Conservation (phyloP, 1,284 basidiomycete species). For the Cryptococcus jaspeensis region DNA sequence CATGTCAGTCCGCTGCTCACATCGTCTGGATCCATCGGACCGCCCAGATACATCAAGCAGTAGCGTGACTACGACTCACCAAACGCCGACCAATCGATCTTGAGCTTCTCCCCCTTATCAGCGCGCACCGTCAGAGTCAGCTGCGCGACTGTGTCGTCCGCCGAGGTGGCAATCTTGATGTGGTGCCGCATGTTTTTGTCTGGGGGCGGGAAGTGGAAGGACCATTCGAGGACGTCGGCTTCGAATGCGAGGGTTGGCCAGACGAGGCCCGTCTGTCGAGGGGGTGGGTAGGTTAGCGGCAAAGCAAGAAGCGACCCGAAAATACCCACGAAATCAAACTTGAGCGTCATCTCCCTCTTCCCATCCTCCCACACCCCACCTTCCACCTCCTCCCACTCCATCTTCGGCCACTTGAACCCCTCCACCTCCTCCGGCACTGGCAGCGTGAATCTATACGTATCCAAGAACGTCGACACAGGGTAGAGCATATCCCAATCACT, state of each 20-base stretch:
- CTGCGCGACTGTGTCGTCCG: constrained; percentile 36
- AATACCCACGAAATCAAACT: constrained; percentile 71
- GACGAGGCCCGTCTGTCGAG: constrained; percentile 33
- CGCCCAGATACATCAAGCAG: background rate
- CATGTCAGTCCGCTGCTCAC: background rate
- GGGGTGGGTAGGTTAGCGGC: constrained; percentile 1
- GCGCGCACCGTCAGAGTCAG: constrained; percentile 36
- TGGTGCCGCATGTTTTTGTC: constrained; percentile 75
- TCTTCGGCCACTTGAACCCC: constrained; percentile 41
- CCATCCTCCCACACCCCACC: constrained; percentile 54
- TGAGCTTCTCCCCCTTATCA: constrained; percentile 26
- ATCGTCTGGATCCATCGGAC: background rate
- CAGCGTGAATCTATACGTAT: constrained; percentile 40
- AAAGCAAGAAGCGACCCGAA: background rate
- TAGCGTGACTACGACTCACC: constrained; percentile 27
- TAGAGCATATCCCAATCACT: constrained; percentile 82
- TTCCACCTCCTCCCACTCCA: constrained; percentile 17
- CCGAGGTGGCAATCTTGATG: constrained; percentile 63
- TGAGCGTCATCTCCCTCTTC: constrained; percentile 66
- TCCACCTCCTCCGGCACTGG: constrained; percentile 61
- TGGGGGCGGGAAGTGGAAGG: constrained; percentile 71
- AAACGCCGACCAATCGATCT: constrained; percentile 45
- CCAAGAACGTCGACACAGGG: constrained; percentile 64
- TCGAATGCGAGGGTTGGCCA: constrained; percentile 80
- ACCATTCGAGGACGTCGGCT: constrained; percentile 86